Percentiles rank a stretch among this genome's conserved stretches.
Conservation (phyloP, 169 alveolate species). For the Cyclospora cayetanensis region DNA sequence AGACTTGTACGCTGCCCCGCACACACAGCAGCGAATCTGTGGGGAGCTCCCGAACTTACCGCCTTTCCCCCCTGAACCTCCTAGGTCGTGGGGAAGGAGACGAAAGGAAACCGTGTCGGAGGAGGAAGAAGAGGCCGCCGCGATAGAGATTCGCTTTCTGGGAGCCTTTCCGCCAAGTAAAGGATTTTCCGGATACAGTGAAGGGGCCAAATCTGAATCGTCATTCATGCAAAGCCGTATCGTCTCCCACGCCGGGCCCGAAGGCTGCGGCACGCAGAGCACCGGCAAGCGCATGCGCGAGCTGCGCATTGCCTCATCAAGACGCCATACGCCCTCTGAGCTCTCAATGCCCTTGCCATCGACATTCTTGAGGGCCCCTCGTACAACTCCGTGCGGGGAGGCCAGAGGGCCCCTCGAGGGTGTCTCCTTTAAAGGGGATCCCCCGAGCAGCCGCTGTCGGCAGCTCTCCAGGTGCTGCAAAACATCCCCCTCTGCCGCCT, state of each 20-base stretch:
- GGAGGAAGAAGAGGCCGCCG: no score
- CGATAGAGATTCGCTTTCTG: no score
- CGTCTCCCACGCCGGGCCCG: slow-evolving; percentile 1
- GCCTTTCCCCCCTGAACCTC: no score
- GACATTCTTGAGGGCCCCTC: no score
- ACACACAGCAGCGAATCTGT: slow-evolving; percentile 25
- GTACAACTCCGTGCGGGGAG: no score
- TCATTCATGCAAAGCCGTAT: not conserved
- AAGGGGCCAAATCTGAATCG: no score
- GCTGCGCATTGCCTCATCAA: not conserved
- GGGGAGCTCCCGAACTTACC: no score
- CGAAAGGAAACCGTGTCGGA: no score
- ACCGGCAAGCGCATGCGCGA: slow-evolving; percentile 50
- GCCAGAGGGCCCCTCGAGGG: not conserved
- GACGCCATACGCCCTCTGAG: not conserved
- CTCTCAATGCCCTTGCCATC: no score
- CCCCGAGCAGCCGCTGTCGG: not conserved
- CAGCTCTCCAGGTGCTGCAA: not conserved
- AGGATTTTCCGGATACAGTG: no score
- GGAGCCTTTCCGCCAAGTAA: no score
- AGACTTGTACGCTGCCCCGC: not conserved
- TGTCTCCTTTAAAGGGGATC: not conserved
- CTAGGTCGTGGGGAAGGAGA: no score
- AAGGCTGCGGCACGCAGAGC: not conserved
- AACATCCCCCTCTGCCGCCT: not conserved